phyloP scores from a whole-genome alignment of 2,329 filamentous ascomycete species.

The Nemania serpens region DNA sequence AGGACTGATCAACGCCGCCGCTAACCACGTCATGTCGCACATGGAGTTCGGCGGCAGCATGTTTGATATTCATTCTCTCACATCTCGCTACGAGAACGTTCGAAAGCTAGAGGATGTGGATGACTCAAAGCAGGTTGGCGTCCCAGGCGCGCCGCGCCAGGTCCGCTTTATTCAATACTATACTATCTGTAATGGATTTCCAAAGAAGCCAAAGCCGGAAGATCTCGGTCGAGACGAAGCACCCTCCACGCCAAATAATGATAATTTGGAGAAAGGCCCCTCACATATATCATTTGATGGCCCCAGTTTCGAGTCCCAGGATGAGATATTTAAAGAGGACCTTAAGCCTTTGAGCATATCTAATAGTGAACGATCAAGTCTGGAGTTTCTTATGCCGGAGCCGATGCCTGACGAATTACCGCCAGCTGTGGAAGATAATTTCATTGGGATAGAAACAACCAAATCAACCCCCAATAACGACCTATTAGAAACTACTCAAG shows the following conservation, averaged over 20 bases:
- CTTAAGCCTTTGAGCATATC: constrained; percentile 16
- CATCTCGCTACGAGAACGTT: constrained; percentile 70
- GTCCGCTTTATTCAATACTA: constrained; percentile 90
- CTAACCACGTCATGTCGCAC: constrained; percentile 76
- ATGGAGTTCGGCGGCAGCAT: constrained; percentile 82
- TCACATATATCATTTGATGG: constrained; percentile 51
- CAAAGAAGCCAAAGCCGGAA: constrained; percentile 53
- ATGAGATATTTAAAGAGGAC: constrained; percentile 1
- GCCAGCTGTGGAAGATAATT: background rate
- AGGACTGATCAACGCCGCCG: constrained; percentile 70
- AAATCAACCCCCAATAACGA: background rate
- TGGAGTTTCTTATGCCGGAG: constrained; percentile 36
- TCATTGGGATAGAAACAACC: background rate
- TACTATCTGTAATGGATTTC: constrained; percentile 77
- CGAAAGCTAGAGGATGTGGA: constrained; percentile 74
- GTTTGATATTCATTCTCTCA: constrained; percentile 74
- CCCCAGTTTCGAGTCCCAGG: constrained; percentile 18
- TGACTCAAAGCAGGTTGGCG: constrained; percentile 48
- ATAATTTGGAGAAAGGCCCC: constrained; percentile 19
- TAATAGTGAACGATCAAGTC: constrained; percentile 29
- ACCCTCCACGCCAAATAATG: constrained; percentile 26
- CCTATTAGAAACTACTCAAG: background rate
- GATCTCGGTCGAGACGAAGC: constrained; percentile 22
- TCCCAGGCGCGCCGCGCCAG: constrained; percentile 51
- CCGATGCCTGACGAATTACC: constrained; percentile 35